Evolutionary conservation across 1,284 basidiomycete genomes (phyloP).

Genomic region (Ceratobasidium sp.): DNA sequence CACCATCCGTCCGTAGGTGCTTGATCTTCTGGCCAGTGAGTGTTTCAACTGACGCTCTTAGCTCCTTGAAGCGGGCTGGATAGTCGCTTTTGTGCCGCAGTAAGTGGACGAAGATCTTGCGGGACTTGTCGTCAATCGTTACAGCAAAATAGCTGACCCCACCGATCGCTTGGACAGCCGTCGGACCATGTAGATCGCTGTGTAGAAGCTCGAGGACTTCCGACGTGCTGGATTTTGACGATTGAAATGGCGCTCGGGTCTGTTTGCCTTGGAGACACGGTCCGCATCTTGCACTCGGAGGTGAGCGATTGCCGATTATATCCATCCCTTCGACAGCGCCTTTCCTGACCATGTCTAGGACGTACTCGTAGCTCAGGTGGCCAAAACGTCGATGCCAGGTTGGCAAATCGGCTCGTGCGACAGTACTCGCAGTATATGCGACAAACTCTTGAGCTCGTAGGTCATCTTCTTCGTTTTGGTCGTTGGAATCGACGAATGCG

Average conservation of each 20-base stretch:
- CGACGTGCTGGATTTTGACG: conserved; percentile 8
- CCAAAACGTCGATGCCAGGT: conserved; percentile 22
- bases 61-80: conserved; percentile 53
- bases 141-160: conserved; percentile 13
- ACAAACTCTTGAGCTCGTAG: conserved; percentile 6
- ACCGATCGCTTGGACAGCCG: background rate
- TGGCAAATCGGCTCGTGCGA: conserved; percentile 19
- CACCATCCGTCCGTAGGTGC: conserved; percentile 51
- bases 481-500: conserved; percentile 1
- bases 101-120: conserved; percentile 10
- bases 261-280: conserved; percentile 41
- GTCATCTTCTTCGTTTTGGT: background rate
- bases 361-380: conserved; percentile 21
- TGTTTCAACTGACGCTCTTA: conserved; percentile 52
- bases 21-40: conserved; percentile 47
- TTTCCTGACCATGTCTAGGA: conserved; percentile 28
- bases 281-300: conserved; percentile 3
- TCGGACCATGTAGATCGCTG: conserved; percentile 37
- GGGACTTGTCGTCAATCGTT: conserved; percentile 23
- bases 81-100: conserved; percentile 3
- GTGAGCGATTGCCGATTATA: conserved; percentile 12
- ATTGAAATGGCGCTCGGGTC: conserved; percentile 34
- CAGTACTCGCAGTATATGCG: conserved; percentile 13
- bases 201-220: conserved; percentile 55
- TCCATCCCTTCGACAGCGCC: conserved; percentile 15